Percentiles rank a stretch among this genome's conserved stretches.
Conservation (phyloP, 2,329 filamentous ascomycete genomes). For the Orbilia javanica region DNA sequence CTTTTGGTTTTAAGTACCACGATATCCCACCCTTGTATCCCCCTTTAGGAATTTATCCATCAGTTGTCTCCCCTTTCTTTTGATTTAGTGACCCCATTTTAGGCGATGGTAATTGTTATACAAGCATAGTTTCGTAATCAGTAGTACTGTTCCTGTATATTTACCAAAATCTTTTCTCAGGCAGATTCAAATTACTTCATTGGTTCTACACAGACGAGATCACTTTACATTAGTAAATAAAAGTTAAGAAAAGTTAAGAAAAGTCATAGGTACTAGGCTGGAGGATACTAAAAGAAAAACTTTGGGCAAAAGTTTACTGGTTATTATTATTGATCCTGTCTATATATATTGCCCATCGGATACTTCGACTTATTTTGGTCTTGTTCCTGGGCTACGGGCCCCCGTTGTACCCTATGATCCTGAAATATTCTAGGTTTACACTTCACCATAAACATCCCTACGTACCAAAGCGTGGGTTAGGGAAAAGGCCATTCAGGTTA, state of each 20-base stretch:
- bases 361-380: too few species aligned
- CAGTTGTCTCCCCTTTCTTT: neutral
- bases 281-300: too few species aligned
- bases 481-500: neutral
- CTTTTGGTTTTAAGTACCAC: slow-evolving; percentile 30
- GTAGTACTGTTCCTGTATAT: slow-evolving; percentile 43
- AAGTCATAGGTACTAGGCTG: too few species aligned
- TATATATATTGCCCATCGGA: too few species aligned
- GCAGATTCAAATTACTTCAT: neutral
- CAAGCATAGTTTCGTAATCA: slow-evolving; percentile 45
- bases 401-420: neutral
- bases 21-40: slow-evolving; percentile 52
- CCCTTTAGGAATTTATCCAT: slow-evolving; percentile 8
- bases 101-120: slow-evolving; percentile 35
- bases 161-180: slow-evolving; percentile 30
- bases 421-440: slow-evolving; percentile 62
- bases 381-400: too few species aligned
- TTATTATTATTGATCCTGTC: too few species aligned
- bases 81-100: neutral
- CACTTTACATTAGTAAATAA: neutral
- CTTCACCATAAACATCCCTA: slow-evolving; percentile 67
- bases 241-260: too few species aligned
- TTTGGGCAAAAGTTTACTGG: too few species aligned
- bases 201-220: too few species aligned
- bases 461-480: slow-evolving; percentile 1